phyloP scores from a whole-genome alignment of 169 alveolate species.

The Plasmodium falciparum region DNA sequence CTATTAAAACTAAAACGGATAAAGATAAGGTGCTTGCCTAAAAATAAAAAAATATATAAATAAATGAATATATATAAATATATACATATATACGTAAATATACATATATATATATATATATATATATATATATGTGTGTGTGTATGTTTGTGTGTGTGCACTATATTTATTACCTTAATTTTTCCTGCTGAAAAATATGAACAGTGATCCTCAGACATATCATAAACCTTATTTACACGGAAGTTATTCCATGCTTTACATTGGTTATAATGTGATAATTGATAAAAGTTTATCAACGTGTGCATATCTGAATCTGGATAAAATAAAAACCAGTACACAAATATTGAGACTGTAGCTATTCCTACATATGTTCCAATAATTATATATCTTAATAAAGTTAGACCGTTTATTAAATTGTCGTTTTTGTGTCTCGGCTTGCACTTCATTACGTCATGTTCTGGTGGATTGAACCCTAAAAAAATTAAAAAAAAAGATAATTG shows the following conservation, averaged over 20 bases:
- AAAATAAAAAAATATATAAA: background rate
- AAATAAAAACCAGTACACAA: slow-evolving; percentile 94
- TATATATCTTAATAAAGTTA: slow-evolving; percentile 95
- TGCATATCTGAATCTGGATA: slow-evolving; percentile 94
- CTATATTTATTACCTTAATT: slow-evolving; percentile 86
- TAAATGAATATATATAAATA: background rate
- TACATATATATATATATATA: no score
- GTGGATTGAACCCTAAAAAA: slow-evolving; percentile 98
- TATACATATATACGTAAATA: background rate
- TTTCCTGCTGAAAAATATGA: slow-evolving; percentile 97
- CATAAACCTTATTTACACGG: slow-evolving; percentile 85
- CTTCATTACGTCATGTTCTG: slow-evolving; percentile 98
- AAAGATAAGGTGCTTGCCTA: slow-evolving; percentile 96
- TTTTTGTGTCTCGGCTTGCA: slow-evolving; percentile 97
- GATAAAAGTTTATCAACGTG: slow-evolving; percentile 92
- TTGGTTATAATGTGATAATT: slow-evolving; percentile 89
- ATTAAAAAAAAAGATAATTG: background rate
- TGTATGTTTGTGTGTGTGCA: background rate
- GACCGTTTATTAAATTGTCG: slow-evolving; percentile 95
- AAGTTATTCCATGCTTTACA: slow-evolving; percentile 93
- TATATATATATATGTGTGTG: background rate
- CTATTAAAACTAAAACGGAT: slow-evolving; percentile 97
- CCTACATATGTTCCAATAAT: slow-evolving; percentile 99
- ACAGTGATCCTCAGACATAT: slow-evolving; percentile 94
- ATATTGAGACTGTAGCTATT: slow-evolving; percentile 97